phyloP scores from a whole-genome alignment of 2,329 filamentous ascomycete species.

The Epichloe sp. region DNA sequence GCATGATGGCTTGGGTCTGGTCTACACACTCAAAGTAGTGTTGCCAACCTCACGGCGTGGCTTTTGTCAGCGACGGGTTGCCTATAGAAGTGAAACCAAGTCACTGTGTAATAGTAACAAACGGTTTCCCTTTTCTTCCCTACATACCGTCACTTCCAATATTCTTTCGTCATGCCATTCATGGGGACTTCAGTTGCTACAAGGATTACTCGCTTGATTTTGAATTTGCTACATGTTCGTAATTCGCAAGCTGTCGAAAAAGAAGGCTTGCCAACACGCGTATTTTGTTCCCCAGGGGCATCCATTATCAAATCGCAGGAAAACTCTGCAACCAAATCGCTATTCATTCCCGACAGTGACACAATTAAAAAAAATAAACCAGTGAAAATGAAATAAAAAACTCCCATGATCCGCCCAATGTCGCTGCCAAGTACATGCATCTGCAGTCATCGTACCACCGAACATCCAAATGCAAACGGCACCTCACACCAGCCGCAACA shows the following conservation, averaged over 20 bases:
- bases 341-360: constrained; percentile 5
- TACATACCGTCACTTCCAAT: neutral
- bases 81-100: neutral
- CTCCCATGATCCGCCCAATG: constrained; percentile 8
- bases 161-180: neutral
- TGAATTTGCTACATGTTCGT: neutral
- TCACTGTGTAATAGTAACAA: neutral
- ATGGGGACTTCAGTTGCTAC: neutral
- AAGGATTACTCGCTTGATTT: neutral
- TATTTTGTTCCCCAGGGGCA: neutral
- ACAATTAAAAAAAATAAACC: neutral
- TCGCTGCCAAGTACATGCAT: constrained; percentile 1
- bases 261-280: neutral
- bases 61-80: too few species aligned
- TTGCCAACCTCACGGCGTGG: too few species aligned
- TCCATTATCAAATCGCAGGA: constrained; percentile 6
- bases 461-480: neutral
- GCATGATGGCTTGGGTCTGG: too few species aligned
- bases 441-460: neutral
- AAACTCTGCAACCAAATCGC: constrained; percentile 6
- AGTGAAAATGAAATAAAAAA: constrained; percentile 5
- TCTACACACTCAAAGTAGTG: too few species aligned
- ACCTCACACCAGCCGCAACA: constrained; percentile 2
- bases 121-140: neutral
- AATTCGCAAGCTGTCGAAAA: neutral